These are phyloP conservation scores for Pulveroboletus sp. DNA, from an alignment of 768 basidiomycete species.

Conservation along the genomic window DNA sequence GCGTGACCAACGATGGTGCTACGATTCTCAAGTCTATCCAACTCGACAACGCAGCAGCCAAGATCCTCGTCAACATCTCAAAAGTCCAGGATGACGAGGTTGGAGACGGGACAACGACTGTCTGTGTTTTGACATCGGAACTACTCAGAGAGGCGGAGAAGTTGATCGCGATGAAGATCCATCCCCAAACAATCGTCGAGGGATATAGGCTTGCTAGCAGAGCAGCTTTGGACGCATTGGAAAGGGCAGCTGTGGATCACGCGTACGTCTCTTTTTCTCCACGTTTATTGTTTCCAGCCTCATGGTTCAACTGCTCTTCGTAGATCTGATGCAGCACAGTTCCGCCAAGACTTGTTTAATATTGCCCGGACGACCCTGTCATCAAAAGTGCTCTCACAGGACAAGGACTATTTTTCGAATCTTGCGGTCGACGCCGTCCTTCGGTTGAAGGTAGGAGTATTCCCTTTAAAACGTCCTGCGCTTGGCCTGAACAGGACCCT, in stretches of 20 bases:
- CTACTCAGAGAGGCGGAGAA: slow-evolving; percentile 93
- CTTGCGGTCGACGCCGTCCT: slow-evolving; percentile 96
- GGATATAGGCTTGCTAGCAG: slow-evolving; percentile 90
- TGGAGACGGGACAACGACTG: slow-evolving; percentile 90
- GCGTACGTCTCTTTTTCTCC: slow-evolving; percentile 48
- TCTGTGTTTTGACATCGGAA: slow-evolving; percentile 90
- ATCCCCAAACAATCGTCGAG: slow-evolving; percentile 97
- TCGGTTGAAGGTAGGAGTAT: slow-evolving; percentile 64
- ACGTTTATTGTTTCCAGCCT: neutral
- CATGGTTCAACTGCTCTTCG: neutral
- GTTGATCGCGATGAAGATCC: slow-evolving; percentile 85
- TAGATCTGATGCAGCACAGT: slow-evolving; percentile 66
- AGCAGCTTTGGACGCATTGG: slow-evolving; percentile 80
- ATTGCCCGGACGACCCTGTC: slow-evolving; percentile 95
- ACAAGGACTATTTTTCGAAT: slow-evolving; percentile 97
- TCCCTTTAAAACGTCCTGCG: neutral
- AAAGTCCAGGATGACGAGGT: slow-evolving; percentile 99
- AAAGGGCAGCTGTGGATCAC: slow-evolving; percentile 78
- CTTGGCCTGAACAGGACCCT: neutral
- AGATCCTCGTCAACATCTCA: slow-evolving; percentile 98
- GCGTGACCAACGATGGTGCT: slow-evolving; percentile 97
- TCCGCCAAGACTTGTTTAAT: slow-evolving; percentile 90
- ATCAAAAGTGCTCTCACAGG: slow-evolving; percentile 93
- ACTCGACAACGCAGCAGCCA: slow-evolving; percentile 97
- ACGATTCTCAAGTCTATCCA: slow-evolving; percentile 97